Conservation (phyloP, 768 basidiomycete genomes). For the Tricholoma hemisulphureum region DNA sequence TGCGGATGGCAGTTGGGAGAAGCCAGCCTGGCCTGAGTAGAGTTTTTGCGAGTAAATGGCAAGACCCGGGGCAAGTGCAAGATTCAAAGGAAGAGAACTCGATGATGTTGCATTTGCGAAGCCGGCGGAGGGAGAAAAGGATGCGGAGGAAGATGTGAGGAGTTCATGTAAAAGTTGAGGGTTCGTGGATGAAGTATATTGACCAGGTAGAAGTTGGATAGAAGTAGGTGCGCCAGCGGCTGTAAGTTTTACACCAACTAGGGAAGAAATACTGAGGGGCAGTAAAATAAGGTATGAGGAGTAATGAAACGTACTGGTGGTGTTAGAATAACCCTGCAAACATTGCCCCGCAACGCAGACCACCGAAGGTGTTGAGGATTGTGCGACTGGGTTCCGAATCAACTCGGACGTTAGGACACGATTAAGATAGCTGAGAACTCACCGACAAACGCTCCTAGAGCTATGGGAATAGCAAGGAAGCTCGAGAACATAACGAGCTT, state of each 20-base stretch:
- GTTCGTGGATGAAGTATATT: slow-evolving; percentile 69
- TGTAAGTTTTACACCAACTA: slow-evolving; percentile 71
- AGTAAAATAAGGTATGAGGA: slow-evolving; percentile 10
- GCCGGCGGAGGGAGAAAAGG: slow-evolving; percentile 57
- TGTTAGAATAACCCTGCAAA: slow-evolving; percentile 74
- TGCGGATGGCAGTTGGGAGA: slow-evolving; percentile 53
- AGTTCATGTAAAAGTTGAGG: slow-evolving; percentile 70
- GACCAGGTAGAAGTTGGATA: slow-evolving; percentile 71
- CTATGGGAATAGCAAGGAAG: slow-evolving; percentile 31
- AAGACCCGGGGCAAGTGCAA: slow-evolving; percentile 66
- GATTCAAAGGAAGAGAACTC: slow-evolving; percentile 62
- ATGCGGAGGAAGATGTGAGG: slow-evolving; percentile 62
- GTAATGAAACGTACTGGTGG: slow-evolving; percentile 46
- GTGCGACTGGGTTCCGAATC: slow-evolving; percentile 43
- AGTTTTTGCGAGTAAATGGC: slow-evolving; percentile 59
- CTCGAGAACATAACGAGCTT: slow-evolving; percentile 35
- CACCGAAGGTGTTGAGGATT: slow-evolving; percentile 55
- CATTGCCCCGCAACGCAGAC: slow-evolving; percentile 90
- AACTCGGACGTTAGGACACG: background rate
- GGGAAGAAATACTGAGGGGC: background rate
- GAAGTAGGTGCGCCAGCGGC: slow-evolving; percentile 50
- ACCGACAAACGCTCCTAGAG: slow-evolving; percentile 37
- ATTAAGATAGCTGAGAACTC: slow-evolving; percentile 20
- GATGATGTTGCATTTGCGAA: slow-evolving; percentile 57
- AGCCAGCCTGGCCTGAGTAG: slow-evolving; percentile 65